Evolutionary conservation across 2,329 filamentous ascomycete species (phyloP).

Genomic region (Xylaria sp.): DNA sequence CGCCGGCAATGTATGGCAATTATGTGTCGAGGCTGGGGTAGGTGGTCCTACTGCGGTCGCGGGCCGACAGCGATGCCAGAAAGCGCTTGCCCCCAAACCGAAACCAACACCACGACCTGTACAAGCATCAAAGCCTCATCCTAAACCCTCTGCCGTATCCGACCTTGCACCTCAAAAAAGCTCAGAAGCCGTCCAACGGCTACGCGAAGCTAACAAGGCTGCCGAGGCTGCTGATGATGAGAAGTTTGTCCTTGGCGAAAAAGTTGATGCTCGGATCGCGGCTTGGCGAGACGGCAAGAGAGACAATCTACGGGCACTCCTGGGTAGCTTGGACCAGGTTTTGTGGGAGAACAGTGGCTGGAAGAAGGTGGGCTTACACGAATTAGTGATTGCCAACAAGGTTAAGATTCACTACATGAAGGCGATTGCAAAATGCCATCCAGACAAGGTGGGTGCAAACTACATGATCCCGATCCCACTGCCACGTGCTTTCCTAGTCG

Average conservation of each 20-base stretch:
- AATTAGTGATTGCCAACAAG: conserved; percentile 89
- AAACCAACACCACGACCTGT: conserved; percentile 52
- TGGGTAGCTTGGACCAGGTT: conserved; percentile 86
- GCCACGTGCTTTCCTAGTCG: conserved; percentile 1
- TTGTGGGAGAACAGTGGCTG: conserved; percentile 92
- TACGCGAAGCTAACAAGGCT: conserved; percentile 83
- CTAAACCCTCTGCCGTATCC: conserved; percentile 48
- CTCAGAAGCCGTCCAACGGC: conserved; percentile 78
- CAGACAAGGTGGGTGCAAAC: conserved; percentile 82
- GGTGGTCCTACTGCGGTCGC: conserved; percentile 85
- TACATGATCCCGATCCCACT: neutral
- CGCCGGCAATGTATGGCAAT: conserved; percentile 78
- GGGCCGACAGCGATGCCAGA: conserved; percentile 87
- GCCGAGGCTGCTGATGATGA: conserved; percentile 89
- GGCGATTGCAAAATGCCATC: conserved; percentile 97
- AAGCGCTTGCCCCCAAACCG: conserved; percentile 76
- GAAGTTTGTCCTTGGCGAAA: conserved; percentile 86
- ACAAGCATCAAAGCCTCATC: conserved; percentile 51
- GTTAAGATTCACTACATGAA: conserved; percentile 99
- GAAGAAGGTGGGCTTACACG: conserved; percentile 96
- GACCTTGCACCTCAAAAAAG: conserved; percentile 55
- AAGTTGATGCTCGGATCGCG: conserved; percentile 78
- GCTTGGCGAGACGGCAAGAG: conserved; percentile 90
- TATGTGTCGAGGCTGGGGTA: conserved; percentile 81
- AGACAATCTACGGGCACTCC: conserved; percentile 86